Percentiles rank a stretch among this genome's conserved stretches.
These are phyloP conservation scores for Acer yangbiense DNA, from an alignment of 345 rosid genomes.

Conservation along the genomic window DNA sequence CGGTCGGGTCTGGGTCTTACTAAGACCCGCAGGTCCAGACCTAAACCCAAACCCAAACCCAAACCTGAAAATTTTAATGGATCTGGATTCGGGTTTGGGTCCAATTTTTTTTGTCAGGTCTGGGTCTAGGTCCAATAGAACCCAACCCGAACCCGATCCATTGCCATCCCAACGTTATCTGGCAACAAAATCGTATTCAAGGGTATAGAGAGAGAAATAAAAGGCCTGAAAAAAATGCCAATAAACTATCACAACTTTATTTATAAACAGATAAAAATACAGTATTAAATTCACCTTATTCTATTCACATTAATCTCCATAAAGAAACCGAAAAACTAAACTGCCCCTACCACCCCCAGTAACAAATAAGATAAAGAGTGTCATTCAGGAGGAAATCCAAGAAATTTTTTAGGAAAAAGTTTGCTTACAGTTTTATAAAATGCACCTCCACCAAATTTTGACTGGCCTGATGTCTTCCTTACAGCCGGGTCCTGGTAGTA, in stretches of 20 bases:
- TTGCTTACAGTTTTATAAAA: constrained; percentile 52
- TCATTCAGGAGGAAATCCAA: not conserved
- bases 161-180: not conserved
- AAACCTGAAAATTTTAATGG: too few relatives aligned
- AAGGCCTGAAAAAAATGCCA: not conserved
- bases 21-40: too few relatives aligned
- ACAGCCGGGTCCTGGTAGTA: constrained; percentile 50
- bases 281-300: not conserved
- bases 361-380: not conserved
- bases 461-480: constrained; percentile 44
- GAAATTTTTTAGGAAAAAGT: constrained; percentile 13
- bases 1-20: too few relatives aligned
- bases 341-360: not conserved
- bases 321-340: not conserved
- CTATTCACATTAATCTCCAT: not conserved
- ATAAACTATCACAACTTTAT: not conserved
- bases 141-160: too few relatives aligned
- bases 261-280: not conserved
- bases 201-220: not conserved
- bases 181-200: not conserved
- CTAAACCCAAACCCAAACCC: too few relatives aligned
- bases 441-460: constrained; percentile 50
- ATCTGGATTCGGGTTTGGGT: too few relatives aligned
- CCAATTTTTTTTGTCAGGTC: too few relatives aligned
- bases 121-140: too few relatives aligned